phyloP scores from a whole-genome alignment of 2,329 filamentous ascomycete genomes.

The Falciphora oryzae region DNA sequence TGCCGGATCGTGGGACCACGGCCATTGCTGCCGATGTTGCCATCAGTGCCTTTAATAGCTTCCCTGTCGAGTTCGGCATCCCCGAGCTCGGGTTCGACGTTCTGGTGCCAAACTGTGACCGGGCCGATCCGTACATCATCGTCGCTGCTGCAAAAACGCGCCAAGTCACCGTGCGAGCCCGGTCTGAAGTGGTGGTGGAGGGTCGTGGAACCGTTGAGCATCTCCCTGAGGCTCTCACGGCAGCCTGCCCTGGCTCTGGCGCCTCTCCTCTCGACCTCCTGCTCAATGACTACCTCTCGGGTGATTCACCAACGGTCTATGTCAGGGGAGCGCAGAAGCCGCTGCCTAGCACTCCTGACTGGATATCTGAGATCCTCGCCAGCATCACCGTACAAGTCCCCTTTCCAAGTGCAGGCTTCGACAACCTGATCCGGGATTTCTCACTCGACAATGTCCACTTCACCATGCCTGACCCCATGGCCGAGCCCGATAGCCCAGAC shows the following conservation, averaged over 20 bases:
- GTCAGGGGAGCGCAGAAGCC: conserved; percentile 71
- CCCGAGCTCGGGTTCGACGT: conserved; percentile 81
- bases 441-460: conserved; percentile 82
- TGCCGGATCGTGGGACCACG: conserved; percentile 41
- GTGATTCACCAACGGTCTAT: conserved; percentile 72
- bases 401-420: conserved; percentile 75
- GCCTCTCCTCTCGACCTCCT: conserved; percentile 82
- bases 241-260: conserved; percentile 67
- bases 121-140: conserved; percentile 65
- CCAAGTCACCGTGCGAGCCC: conserved; percentile 61
- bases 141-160: conserved; percentile 71
- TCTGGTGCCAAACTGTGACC: conserved; percentile 73
- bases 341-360: conserved; percentile 64
- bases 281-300: conserved; percentile 74
- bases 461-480: conserved; percentile 71
- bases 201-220: conserved; percentile 67
- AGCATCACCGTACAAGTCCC: conserved; percentile 80
- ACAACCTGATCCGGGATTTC: conserved; percentile 81
- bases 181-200: conserved; percentile 60
- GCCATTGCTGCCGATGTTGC: conserved; percentile 78
- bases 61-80: conserved; percentile 69
- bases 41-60: conserved; percentile 66
- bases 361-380: conserved; percentile 75
- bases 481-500: conserved; percentile 67
- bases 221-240: conserved; percentile 67